Percentiles rank a stretch among this genome's conserved stretches.
Conservation (phyloP, 768 basidiomycete genomes). For the Phlebiopsis flavidoalba region DNA sequence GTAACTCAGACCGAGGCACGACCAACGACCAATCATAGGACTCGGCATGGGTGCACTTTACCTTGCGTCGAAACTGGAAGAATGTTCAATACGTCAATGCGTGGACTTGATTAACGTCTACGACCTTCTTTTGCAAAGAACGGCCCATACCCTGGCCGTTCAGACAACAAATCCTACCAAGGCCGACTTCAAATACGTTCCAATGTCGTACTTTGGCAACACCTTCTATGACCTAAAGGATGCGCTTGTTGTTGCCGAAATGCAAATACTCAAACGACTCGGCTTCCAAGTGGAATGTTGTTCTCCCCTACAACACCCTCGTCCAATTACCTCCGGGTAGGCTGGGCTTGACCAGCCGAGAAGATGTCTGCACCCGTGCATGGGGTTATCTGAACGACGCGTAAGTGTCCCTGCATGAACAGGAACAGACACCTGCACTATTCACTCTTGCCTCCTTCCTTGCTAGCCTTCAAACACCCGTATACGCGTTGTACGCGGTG, state of each 20-base stretch:
- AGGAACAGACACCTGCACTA: conserved; percentile 2
- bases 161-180: conserved; percentile 23
- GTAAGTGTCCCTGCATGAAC: conserved; percentile 43
- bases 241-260: conserved; percentile 88
- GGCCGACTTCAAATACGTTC: conserved; percentile 54
- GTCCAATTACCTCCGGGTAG: conserved; percentile 91
- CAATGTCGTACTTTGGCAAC: conserved; percentile 86
- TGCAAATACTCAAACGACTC: conserved; percentile 94
- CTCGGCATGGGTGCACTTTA: conserved; percentile 32
- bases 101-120: conserved; percentile 94
- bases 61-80: conserved; percentile 79
- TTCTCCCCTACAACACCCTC: conserved; percentile 88
- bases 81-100: conserved; percentile 78
- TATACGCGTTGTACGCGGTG: conserved; percentile 85
- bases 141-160: conserved; percentile 40
- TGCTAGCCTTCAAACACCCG: conserved; percentile 88
- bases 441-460: background rate
- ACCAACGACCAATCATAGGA: conserved; percentile 44
- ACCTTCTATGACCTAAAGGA: conserved; percentile 96
- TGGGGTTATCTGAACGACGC: conserved; percentile 98
- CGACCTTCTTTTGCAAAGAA: conserved; percentile 80
- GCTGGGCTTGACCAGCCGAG: conserved; percentile 76
- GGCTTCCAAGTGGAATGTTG: conserved; percentile 94
- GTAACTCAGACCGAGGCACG: too few relatives aligned
- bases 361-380: conserved; percentile 66